phyloP scores from a whole-genome alignment of 2,329 filamentous ascomycete species.

The Dactylellina haptotyla region DNA sequence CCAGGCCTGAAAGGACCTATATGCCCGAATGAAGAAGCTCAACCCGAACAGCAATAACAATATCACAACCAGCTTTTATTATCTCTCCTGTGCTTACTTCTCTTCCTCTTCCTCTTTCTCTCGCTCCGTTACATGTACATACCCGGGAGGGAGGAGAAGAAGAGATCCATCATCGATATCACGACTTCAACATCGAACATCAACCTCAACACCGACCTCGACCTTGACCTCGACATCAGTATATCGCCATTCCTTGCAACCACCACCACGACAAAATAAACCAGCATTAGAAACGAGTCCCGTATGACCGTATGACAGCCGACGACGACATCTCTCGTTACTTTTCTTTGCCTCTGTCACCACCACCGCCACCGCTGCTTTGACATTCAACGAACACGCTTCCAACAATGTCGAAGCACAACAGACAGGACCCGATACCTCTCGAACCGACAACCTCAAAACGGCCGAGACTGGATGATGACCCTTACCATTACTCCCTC shows the following conservation, averaged over 20 bases:
- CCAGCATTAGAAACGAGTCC: too few relatives aligned
- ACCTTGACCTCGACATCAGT: not conserved
- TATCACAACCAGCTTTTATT: slow-evolving; percentile 27
- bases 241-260: slow-evolving; percentile 7
- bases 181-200: not conserved
- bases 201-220: not conserved
- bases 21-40: slow-evolving; percentile 49
- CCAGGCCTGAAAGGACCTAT: slow-evolving; percentile 38
- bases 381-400: slow-evolving; percentile 17
- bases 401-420: slow-evolving; percentile 50
- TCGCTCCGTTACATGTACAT: slow-evolving; percentile 27
- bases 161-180: slow-evolving; percentile 10
- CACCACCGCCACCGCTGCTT: not conserved
- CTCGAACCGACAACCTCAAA: slow-evolving; percentile 41
- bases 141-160: slow-evolving; percentile 17
- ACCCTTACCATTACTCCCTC: slow-evolving; percentile 11
- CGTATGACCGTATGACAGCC: slow-evolving; percentile 47
- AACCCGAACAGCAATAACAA: slow-evolving; percentile 26
- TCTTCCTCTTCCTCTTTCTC: slow-evolving; percentile 8
- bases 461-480: slow-evolving; percentile 47
- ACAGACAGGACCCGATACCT: slow-evolving; percentile 50
- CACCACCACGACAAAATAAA: slow-evolving; percentile 2
- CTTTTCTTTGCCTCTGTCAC: slow-evolving; percentile 8
- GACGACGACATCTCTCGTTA: slow-evolving; percentile 23
- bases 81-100: slow-evolving; percentile 1